These are phyloP conservation scores for Dentipellis fragilis DNA, from an alignment of 768 basidiomycete genomes.

Conservation along the genomic window DNA sequence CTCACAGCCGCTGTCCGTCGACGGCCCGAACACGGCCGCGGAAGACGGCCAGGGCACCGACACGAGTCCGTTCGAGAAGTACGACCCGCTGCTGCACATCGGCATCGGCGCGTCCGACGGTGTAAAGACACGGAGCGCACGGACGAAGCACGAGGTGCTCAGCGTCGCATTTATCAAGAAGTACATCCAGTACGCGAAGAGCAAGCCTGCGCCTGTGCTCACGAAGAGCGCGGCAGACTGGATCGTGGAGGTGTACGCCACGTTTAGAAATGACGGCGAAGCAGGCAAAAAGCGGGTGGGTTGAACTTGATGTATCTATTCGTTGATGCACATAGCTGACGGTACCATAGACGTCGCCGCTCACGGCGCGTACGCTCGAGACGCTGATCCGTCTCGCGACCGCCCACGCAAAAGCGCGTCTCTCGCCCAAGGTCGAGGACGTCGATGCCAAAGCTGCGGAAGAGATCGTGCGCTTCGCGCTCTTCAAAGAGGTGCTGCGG, in stretches of 20 bases:
- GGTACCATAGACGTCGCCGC: conserved; percentile 71
- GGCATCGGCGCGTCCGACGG: conserved; percentile 46
- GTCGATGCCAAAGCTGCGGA: conserved; percentile 86
- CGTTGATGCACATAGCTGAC: background rate
- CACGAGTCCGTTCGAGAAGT: conserved; percentile 88
- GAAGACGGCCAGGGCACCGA: conserved; percentile 43
- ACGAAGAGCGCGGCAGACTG: conserved; percentile 91
- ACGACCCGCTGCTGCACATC: conserved; percentile 87
- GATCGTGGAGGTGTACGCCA: conserved; percentile 89
- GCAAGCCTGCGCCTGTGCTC: conserved; percentile 70
- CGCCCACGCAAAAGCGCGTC: conserved; percentile 92
- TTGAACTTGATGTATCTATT: background rate
- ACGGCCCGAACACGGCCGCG: conserved; percentile 51
- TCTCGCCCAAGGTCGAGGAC: conserved; percentile 77
- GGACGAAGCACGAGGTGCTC: conserved; percentile 74
- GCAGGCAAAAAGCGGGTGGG: conserved; percentile 83
- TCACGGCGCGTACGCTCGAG: conserved; percentile 97
- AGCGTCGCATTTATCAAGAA: conserved; percentile 95
- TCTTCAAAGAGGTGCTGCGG: conserved; percentile 95
- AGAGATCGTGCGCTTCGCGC: conserved; percentile 90
- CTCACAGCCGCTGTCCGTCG: conserved; percentile 80
- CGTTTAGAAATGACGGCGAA: conserved; percentile 83
- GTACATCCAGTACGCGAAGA: conserved; percentile 96
- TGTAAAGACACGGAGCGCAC: conserved; percentile 39
- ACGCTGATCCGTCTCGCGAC: conserved; percentile 97